Base-by-base conservation (phyloP, 2,329 filamentous ascomycete species). In the Fonsecaea nubica region DNA sequence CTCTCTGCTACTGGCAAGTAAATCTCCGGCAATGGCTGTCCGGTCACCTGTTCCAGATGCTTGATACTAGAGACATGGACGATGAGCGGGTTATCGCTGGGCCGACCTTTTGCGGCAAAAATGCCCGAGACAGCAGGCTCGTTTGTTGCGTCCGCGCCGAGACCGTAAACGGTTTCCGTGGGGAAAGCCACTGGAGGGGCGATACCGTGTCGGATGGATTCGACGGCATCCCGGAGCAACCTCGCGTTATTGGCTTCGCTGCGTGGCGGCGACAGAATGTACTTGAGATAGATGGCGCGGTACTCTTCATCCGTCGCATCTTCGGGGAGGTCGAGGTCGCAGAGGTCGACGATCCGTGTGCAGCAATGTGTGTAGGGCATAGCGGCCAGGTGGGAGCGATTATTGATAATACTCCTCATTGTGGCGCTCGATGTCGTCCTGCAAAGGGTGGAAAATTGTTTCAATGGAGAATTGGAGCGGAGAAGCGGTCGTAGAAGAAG, bases 131-230 rank as follows among this genome's bases (percentile, higher is more conserved):
- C 94, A 1, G 94, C 91, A 30, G 82, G 83, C 74, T 89, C 92
- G 73, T 92, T 87, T 32, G 93, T 98, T 10, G 95, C 95, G 80
- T 98, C 95, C 13, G 95, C 95, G n/a, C 93, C 95, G 7, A 99
- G 85, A 0, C 95, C 95, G 77, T 99, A 99, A 0, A 99, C 95
- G 0, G 95, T 99, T 80, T 99, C 95, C 0, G 95, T 99, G 0
- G 95, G 95, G 76, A 99, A 99, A 1, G 92, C 95, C 56, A 99
- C 92, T 4, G 95, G 95, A 9, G 71, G 71, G 5, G 69, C 65
- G 38, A 72, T 64, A 33, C 71, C 71, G 33, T 66, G 61, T 59
- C 62, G 69, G 54, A 73, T 64, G 15, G 64, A 68, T 50, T 69
- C 64, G n/a, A 73, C 50, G 30, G 70, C 71, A 32, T 68, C 64